phyloP scores from a whole-genome alignment of 331 rosid species.

The Quercus lobata region DNA sequence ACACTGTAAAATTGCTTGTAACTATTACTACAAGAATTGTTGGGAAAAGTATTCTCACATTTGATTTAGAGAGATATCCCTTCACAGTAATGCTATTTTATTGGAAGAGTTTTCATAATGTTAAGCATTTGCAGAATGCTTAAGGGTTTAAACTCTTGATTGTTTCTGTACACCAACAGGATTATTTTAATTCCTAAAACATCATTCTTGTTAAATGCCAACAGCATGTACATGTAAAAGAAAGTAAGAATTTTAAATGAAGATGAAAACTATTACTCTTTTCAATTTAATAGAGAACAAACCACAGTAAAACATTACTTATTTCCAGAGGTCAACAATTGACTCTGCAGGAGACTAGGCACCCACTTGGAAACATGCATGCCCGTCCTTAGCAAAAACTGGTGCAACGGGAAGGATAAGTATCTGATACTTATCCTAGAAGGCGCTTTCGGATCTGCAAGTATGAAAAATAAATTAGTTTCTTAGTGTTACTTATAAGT shows the following conservation, averaged over 20 bases:
- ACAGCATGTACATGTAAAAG: too few species aligned
- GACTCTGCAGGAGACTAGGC: neutral
- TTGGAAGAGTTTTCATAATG: too few species aligned
- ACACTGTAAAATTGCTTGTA: neutral
- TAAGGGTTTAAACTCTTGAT: too few species aligned
- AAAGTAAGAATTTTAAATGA: neutral
- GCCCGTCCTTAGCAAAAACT: neutral
- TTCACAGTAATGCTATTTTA: too few species aligned
- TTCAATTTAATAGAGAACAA: neutral
- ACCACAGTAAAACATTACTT: neutral
- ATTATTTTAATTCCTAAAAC: neutral
- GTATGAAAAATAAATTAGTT: too few species aligned
- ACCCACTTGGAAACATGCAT: neutral
- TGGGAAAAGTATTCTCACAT: too few species aligned
- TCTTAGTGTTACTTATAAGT: too few species aligned
- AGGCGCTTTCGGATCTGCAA: slow-evolving; percentile 42
- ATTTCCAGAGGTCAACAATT: neutral
- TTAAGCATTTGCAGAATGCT: too few species aligned
- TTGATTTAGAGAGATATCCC: too few species aligned
- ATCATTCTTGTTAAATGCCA: too few species aligned
- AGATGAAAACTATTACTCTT: neutral
- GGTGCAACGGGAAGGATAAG: neutral
- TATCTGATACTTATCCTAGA: slow-evolving; percentile 12
- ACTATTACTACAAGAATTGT: neutral
- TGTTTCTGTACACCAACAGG: too few species aligned